Evolutionary conservation across 768 basidiomycete species (phyloP).

Genomic region (Chalciporus pseudorubinellus): DNA sequence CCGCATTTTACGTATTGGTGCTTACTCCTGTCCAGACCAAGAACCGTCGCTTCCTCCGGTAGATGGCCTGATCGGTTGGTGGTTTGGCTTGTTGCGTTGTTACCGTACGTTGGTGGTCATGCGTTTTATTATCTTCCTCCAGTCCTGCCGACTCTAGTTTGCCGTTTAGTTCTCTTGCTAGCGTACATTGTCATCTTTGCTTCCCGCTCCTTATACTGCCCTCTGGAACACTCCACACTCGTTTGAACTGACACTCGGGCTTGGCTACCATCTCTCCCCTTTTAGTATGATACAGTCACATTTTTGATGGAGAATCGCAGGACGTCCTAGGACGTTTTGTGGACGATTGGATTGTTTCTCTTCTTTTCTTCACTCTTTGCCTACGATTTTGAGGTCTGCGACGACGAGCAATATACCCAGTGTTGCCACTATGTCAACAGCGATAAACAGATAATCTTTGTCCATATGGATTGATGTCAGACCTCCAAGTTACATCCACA

Average conservation of each 20-base stretch:
- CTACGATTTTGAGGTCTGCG: slow-evolving; percentile 16
- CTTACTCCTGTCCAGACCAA: slow-evolving; percentile 29
- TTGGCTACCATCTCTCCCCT: slow-evolving; percentile 43
- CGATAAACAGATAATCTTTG: slow-evolving; percentile 29
- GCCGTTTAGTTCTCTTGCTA: slow-evolving; percentile 39
- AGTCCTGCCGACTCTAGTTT: slow-evolving; percentile 38
- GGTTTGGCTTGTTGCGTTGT: slow-evolving; percentile 27
- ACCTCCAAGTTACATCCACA: too few species aligned
- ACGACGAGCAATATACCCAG: slow-evolving; percentile 32
- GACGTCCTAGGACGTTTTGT: slow-evolving; percentile 20
- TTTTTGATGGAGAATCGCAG: slow-evolving; percentile 34
- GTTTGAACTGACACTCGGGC: slow-evolving; percentile 55
- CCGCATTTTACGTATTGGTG: not conserved
- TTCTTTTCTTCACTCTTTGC: slow-evolving; percentile 5
- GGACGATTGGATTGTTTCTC: slow-evolving; percentile 25
- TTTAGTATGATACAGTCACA: slow-evolving; percentile 48
- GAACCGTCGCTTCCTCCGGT: slow-evolving; percentile 37
- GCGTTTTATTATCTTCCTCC: slow-evolving; percentile 22
- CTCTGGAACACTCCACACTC: slow-evolving; percentile 56
- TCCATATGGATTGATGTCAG: too few species aligned
- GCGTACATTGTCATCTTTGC: slow-evolving; percentile 40
- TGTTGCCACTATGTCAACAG: slow-evolving; percentile 35
- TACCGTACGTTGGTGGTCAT: slow-evolving; percentile 30
- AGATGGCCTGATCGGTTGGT: slow-evolving; percentile 14
- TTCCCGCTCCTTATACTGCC: slow-evolving; percentile 29